phyloP scores from a whole-genome alignment of 495 filamentous ascomycete species.

The Penicillium egyptiacum region DNA sequence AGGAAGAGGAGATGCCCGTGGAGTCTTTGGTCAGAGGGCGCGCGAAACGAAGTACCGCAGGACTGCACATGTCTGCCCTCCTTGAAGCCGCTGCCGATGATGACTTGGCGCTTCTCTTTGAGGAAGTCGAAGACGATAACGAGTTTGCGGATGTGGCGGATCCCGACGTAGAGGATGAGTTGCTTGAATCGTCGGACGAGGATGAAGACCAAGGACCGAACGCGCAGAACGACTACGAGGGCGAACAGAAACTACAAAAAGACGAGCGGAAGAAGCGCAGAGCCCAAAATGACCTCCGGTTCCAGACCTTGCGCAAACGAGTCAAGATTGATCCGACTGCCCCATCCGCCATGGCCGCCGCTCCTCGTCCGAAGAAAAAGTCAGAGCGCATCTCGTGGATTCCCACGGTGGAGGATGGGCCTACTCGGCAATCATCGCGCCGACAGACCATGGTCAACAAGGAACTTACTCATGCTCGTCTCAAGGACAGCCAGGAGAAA shows the following conservation, averaged over 20 bases:
- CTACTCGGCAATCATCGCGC: constrained; percentile 78
- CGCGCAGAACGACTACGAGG: constrained; percentile 57
- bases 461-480: constrained; percentile 73
- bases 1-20: constrained; percentile 46
- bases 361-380: constrained; percentile 82
- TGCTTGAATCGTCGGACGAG: constrained; percentile 80
- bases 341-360: constrained; percentile 43
- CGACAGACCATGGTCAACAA: constrained; percentile 82
- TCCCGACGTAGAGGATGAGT: constrained; percentile 70
- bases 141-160: constrained; percentile 70
- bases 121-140: constrained; percentile 82
- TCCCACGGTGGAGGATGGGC: constrained; percentile 73
- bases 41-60: constrained; percentile 79
- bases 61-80: constrained; percentile 77
- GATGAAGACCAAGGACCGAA: constrained; percentile 70
- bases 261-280: constrained; percentile 76
- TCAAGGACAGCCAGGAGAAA: constrained; percentile 79
- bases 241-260: constrained; percentile 66
- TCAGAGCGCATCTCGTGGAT: constrained; percentile 89
- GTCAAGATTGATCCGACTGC: constrained; percentile 65
- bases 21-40: constrained; percentile 79
- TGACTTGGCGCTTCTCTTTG: constrained; percentile 77
- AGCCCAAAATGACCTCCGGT: constrained; percentile 55
- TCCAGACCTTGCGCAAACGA: constrained; percentile 54
- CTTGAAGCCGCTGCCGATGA: constrained; percentile 75